These are phyloP conservation scores for Barbarea vulgaris DNA, from an alignment of 345 rosid species.

Conservation along the genomic window DNA sequence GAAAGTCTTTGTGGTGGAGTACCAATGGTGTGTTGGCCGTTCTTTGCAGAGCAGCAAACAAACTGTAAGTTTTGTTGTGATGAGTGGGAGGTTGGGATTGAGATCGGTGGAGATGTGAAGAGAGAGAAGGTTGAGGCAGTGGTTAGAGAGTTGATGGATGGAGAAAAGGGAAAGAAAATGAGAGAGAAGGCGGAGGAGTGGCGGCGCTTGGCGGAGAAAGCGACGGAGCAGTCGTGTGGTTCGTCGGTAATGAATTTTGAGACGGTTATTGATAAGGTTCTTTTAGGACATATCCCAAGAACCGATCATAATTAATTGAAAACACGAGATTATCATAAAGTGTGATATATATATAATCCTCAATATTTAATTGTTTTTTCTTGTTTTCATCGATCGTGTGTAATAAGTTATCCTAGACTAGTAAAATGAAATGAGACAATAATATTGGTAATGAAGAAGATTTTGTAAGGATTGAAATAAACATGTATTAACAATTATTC, in stretches of 20 bases:
- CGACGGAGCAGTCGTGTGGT: constrained; percentile 26
- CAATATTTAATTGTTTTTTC: neutral
- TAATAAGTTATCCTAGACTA: neutral
- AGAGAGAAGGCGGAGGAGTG: constrained; percentile 46
- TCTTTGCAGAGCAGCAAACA: constrained; percentile 60
- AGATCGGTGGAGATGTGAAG: constrained; percentile 52
- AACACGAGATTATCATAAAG: neutral
- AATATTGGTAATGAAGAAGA: too few species aligned
- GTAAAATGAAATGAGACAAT: neutral
- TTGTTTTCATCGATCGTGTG: neutral
- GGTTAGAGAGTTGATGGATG: constrained; percentile 56
- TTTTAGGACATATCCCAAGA: constrained; percentile 23
- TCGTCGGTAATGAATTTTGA: constrained; percentile 44
- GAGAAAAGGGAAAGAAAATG: constrained; percentile 51
- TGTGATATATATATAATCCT: neutral
- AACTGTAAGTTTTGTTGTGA: constrained; percentile 49
- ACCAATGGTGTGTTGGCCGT: constrained; percentile 61
- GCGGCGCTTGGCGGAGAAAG: constrained; percentile 37
- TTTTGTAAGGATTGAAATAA: too few species aligned
- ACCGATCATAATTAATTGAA: neutral
- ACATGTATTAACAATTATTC: too few species aligned
- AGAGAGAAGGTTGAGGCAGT: constrained; percentile 50
- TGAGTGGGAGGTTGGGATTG: constrained; percentile 62
- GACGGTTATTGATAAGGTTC: constrained; percentile 32
- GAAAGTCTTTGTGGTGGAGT: constrained; percentile 52